phyloP scores from a whole-genome alignment of 345 rosid species.

The Laguncularia racemosa region DNA sequence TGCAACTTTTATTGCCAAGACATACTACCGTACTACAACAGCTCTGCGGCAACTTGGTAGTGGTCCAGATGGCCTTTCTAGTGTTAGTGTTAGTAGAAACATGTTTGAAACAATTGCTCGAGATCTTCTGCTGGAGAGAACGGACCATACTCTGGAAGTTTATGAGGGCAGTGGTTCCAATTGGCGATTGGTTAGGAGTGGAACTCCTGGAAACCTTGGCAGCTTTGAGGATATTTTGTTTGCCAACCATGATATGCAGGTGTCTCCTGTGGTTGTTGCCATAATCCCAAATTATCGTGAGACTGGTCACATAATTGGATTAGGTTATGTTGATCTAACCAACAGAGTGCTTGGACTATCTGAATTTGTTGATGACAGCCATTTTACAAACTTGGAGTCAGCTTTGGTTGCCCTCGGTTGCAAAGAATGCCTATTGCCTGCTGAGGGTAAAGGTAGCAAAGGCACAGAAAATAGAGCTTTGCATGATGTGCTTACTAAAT shows the following conservation, averaged over 20 bases:
- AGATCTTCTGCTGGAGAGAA: slow-evolving; percentile 84
- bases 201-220: slow-evolving; percentile 90
- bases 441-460: slow-evolving; percentile 60
- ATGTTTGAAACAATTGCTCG: slow-evolving; percentile 87
- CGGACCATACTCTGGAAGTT: slow-evolving; percentile 82
- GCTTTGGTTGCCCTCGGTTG: slow-evolving; percentile 89
- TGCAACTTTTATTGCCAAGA: slow-evolving; percentile 84
- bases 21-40: slow-evolving; percentile 85
- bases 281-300: slow-evolving; percentile 57
- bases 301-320: slow-evolving; percentile 60
- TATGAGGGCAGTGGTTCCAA: slow-evolving; percentile 89
- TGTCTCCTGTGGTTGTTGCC: slow-evolving; percentile 76
- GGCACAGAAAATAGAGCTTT: slow-evolving; percentile 46
- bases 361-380: slow-evolving; percentile 93
- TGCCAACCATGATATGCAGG: slow-evolving; percentile 94
- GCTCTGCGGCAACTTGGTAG: slow-evolving; percentile 70
- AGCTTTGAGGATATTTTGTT: slow-evolving; percentile 94
- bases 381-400: slow-evolving; percentile 86
- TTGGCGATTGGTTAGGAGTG: slow-evolving; percentile 78
- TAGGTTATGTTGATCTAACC: slow-evolving; percentile 80
- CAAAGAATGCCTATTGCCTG: slow-evolving; percentile 90
- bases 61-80: slow-evolving; percentile 71
- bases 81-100: slow-evolving; percentile 71
- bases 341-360: slow-evolving; percentile 72
- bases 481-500: slow-evolving; percentile 60